Evolutionary conservation across 2,329 filamentous ascomycete species (phyloP).

Genomic region (Bipolaris oryzae): DNA sequence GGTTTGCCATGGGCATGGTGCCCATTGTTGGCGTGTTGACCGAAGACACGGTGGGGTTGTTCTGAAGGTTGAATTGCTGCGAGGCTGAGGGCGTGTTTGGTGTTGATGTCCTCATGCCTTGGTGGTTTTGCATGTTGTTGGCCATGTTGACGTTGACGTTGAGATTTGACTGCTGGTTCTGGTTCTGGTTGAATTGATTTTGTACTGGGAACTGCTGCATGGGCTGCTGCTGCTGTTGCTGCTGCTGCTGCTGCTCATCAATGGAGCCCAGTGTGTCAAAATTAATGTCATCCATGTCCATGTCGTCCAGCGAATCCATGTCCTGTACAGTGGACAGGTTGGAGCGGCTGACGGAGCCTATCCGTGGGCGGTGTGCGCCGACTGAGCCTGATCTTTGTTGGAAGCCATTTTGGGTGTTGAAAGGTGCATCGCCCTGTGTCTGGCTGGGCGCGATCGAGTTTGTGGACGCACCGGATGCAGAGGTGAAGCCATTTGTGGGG

Average conservation of each 20-base stretch:
- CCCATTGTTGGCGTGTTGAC: slow-evolving; percentile 93
- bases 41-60: slow-evolving; percentile 95
- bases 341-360: slow-evolving; percentile 49
- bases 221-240: slow-evolving; percentile 65
- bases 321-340: slow-evolving; percentile 58
- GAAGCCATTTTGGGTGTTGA: slow-evolving; percentile 47
- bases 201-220: slow-evolving; percentile 58
- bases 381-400: slow-evolving; percentile 49
- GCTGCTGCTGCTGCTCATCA: slow-evolving; percentile 72
- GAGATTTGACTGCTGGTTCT: slow-evolving; percentile 69
- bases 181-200: slow-evolving; percentile 61
- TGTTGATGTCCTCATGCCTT: slow-evolving; percentile 82
- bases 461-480: slow-evolving; percentile 33
- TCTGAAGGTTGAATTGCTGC: slow-evolving; percentile 73
- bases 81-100: slow-evolving; percentile 81
- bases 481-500: slow-evolving; percentile 51
- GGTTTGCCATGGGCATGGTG: slow-evolving; percentile 71
- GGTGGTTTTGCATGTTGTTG: slow-evolving; percentile 69
- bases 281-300: slow-evolving; percentile 96
- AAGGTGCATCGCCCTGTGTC: slow-evolving; percentile 45
- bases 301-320: slow-evolving; percentile 85
- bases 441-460: slow-evolving; percentile 54
- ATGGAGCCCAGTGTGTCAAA: slow-evolving; percentile 73
- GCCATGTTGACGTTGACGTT: slow-evolving; percentile 85
- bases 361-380: slow-evolving; percentile 47